A percentile compares a stretch with the other conserved stretches of the same genome.
Conservation (phyloP, 208 protist genomes). For the Wallacemonas rigidus region DNA sequence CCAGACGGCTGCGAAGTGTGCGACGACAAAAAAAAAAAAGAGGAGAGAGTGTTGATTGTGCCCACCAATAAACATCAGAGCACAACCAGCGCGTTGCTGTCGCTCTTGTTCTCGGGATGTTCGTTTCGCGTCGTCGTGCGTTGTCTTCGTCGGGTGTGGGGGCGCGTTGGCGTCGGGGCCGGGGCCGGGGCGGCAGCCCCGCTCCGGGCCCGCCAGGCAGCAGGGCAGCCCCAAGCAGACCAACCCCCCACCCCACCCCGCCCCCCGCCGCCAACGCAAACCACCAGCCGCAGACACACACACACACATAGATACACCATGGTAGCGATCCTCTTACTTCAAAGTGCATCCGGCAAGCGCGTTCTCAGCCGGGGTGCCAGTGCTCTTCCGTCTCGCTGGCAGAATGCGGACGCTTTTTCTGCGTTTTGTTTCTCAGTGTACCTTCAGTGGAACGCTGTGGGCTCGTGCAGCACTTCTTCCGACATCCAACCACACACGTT, state of each 20-base stretch:
- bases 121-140: too few relatives aligned
- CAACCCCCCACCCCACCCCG: not conserved
- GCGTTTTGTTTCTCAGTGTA: conserved; percentile 15
- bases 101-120: too few relatives aligned
- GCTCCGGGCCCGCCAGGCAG: too few relatives aligned
- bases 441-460: conserved; percentile 8
- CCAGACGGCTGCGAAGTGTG: too few relatives aligned
- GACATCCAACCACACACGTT: not conserved
- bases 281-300: not conserved
- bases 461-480: not conserved
- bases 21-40: too few relatives aligned
- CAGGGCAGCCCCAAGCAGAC: too few relatives aligned
- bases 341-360: not conserved
- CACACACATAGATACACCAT: not conserved
- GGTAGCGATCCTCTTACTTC: not conserved
- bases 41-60: too few relatives aligned
- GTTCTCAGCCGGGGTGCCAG: conserved; percentile 1
- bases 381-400: conserved; percentile 1
- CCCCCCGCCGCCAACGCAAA: not conserved
- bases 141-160: too few relatives aligned
- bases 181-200: too few relatives aligned
- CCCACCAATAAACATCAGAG: too few relatives aligned
- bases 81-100: too few relatives aligned
- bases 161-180: too few relatives aligned
- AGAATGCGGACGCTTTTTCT: conserved; percentile 8